Evolutionary conservation across 805 yeast species (phyloP).

Genomic region (Kodamaea fukazawae): DNA sequence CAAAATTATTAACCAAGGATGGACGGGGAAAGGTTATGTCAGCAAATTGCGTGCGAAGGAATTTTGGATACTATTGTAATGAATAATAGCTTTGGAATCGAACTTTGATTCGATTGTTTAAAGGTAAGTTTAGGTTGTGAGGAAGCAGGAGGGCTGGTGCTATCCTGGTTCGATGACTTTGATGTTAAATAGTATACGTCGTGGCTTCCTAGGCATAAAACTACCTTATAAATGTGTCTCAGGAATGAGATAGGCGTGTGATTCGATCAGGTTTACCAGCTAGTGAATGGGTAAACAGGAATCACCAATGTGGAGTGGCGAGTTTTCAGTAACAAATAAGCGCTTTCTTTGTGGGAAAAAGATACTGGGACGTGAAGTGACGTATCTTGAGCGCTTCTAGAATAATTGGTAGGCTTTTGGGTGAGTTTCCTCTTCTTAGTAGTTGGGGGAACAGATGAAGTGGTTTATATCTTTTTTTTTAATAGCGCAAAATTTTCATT

Average conservation of each 20-base stretch:
- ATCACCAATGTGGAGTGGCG: too few species aligned
- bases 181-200: constrained; percentile 31
- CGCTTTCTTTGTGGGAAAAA: too few species aligned
- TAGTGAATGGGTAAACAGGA: too few species aligned
- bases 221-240: background rate
- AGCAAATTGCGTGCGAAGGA: constrained; percentile 14
- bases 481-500: background rate
- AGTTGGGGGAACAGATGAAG: too few species aligned
- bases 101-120: background rate
- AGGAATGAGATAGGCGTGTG: too few species aligned
- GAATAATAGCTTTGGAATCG: background rate
- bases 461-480: too few species aligned
- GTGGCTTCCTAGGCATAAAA: constrained; percentile 48
- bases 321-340: too few species aligned
- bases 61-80: constrained; percentile 14
- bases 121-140: constrained; percentile 14
- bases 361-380: too few species aligned
- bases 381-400: too few species aligned
- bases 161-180: constrained; percentile 44
- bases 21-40: constrained; percentile 10
- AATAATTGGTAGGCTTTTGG: too few species aligned
- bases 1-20: constrained; percentile 17
- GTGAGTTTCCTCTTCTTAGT: too few species aligned
- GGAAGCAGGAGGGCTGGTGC: constrained; percentile 19
- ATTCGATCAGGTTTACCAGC: too few species aligned